Conservation (phyloP, 805 yeast genomes). For the Starmerella floris region DNA sequence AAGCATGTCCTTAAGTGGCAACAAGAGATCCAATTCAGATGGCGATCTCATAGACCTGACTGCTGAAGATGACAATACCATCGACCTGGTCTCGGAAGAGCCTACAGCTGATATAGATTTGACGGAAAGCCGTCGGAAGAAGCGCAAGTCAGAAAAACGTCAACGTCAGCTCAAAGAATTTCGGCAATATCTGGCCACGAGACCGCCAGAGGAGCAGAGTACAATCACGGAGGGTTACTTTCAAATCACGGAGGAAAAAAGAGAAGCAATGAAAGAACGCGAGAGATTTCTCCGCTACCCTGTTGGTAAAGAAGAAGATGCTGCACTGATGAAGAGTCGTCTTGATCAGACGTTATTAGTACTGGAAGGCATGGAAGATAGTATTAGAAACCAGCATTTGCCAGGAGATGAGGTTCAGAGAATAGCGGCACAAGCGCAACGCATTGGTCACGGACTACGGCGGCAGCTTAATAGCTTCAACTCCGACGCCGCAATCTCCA, state of each 20-base stretch:
- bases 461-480: conserved; percentile 2
- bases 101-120: not conserved
- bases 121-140: not conserved
- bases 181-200: not conserved
- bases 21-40: not conserved
- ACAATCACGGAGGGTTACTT: not conserved
- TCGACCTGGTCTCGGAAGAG: not conserved
- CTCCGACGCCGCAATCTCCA: conserved; percentile 1
- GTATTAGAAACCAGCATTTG: not conserved
- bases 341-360: not conserved
- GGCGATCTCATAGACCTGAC: not conserved
- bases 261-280: not conserved
- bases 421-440: not conserved
- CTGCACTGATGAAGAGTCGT: not conserved
- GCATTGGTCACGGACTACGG: conserved; percentile 5
- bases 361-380: not conserved
- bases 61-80: not conserved
- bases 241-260: not conserved
- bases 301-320: not conserved
- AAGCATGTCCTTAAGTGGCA: too few species aligned
- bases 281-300: not conserved
- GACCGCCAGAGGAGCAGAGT: not conserved
- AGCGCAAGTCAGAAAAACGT: not conserved
- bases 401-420: not conserved
- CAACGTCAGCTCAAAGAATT: not conserved